Evolutionary conservation across 2,329 filamentous ascomycete genomes (phyloP).

Genomic region (Xylariaceae sp.): DNA sequence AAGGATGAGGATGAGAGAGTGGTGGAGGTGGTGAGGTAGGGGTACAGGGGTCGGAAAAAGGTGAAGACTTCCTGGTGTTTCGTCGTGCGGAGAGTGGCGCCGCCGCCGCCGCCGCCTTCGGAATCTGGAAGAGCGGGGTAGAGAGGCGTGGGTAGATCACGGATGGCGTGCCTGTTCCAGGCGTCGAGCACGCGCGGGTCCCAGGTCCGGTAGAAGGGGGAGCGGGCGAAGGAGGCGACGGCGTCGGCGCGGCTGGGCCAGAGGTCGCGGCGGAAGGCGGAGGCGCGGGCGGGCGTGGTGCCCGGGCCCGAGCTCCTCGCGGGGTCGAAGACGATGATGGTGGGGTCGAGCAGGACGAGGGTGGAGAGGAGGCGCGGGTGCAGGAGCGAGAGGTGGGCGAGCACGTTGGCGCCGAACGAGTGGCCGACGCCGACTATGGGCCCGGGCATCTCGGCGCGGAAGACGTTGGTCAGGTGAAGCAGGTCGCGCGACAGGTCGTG

Average conservation of each 20-base stretch:
- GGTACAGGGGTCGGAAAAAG: constrained; percentile 59
- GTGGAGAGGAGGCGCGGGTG: constrained; percentile 76
- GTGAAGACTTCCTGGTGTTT: constrained; percentile 86
- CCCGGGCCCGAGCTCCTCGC: constrained; percentile 32
- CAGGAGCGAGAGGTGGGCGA: constrained; percentile 66
- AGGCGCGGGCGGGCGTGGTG: constrained; percentile 49
- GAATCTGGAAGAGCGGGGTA: constrained; percentile 36
- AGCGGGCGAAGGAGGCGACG: constrained; percentile 58
- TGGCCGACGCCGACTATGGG: constrained; percentile 83
- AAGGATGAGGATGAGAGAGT: constrained; percentile 34
- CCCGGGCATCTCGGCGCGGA: constrained; percentile 71
- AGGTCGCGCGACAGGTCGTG: constrained; percentile 80
- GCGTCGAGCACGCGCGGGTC: constrained; percentile 71
- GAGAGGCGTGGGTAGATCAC: constrained; percentile 61
- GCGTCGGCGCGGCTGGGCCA: constrained; percentile 77
- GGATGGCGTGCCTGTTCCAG: constrained; percentile 70
- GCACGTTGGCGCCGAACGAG: constrained; percentile 75
- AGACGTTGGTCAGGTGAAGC: constrained; percentile 76
- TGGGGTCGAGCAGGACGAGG: constrained; percentile 77
- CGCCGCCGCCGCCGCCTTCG: too few species aligned
- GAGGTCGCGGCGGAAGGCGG: constrained; percentile 66
- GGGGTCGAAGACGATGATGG: constrained; percentile 54
- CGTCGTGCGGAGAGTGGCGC: constrained; percentile 71
- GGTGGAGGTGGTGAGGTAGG: constrained; percentile 36
- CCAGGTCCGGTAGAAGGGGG: constrained; percentile 76